These are phyloP conservation scores for Blastocystis hominis DNA, from an alignment of 352 stramenopile genomes.

Conservation along the genomic window DNA sequence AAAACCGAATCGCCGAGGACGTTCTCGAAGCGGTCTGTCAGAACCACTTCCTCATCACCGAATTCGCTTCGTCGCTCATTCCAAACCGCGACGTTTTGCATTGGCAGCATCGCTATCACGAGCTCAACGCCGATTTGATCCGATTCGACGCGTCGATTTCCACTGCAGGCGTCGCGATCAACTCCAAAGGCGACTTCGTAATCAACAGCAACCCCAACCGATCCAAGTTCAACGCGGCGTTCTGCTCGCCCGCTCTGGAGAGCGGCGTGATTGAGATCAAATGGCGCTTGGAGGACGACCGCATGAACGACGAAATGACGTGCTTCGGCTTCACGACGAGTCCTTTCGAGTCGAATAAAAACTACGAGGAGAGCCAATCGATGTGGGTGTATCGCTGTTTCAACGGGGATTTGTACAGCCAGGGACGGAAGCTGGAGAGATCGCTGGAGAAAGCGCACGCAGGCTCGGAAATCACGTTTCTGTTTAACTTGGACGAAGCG, in stretches of 20 bases:
- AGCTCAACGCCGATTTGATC: not conserved
- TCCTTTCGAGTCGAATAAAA: not conserved
- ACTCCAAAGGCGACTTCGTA: not conserved
- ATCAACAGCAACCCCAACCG: conserved; percentile 4
- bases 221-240: not conserved
- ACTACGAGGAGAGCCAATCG: conserved; percentile 31
- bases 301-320: conserved; percentile 42
- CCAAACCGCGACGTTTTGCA: not conserved
- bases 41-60: conserved; percentile 22
- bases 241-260: not conserved
- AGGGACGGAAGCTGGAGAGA: conserved; percentile 12
- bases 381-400: conserved; percentile 56
- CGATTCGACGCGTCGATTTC: not conserved
- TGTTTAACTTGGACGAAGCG: not conserved
- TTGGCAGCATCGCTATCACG: not conserved
- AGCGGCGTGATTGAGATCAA: not conserved
- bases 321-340: conserved; percentile 14
- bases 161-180: not conserved
- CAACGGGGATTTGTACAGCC: conserved; percentile 26
- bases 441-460: not conserved
- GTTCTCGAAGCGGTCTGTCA: conserved; percentile 5
- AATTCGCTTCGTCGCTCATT: not conserved
- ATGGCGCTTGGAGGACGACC: conserved; percentile 5
- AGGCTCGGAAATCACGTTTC: not conserved
- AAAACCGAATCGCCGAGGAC: conserved; percentile 11